Percentiles rank a stretch among this genome's conserved stretches.
phyloP scores from a whole-genome alignment of 306 rosid genomes.

The Lupinus albus region DNA sequence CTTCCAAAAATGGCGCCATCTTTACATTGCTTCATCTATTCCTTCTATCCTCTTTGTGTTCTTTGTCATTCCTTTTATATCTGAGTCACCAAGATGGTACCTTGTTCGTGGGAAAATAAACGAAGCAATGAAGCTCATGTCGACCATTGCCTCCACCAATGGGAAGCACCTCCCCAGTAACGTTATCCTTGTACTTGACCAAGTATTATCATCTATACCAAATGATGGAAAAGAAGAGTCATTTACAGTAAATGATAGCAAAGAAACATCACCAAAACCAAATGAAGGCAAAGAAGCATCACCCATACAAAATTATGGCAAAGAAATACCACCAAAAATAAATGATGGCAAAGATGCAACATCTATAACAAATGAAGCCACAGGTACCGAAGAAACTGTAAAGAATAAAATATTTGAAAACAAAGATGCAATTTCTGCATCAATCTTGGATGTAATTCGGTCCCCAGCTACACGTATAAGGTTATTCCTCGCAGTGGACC shows the following conservation, averaged over 20 bases:
- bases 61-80: constrained; percentile 56
- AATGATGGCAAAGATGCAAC: neutral
- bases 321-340: no score
- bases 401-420: neutral
- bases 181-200: constrained; percentile 52
- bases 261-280: no score
- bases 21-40: constrained; percentile 60
- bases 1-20: constrained; percentile 58
- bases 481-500: constrained; percentile 52
- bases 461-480: constrained; percentile 56
- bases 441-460: constrained; percentile 54
- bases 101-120: constrained; percentile 53
- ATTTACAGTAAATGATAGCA: no score
- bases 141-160: constrained; percentile 49
- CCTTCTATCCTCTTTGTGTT: constrained; percentile 61
- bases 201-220: constrained; percentile 30
- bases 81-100: constrained; percentile 77
- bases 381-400: neutral
- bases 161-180: constrained; percentile 50
- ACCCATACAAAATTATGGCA: neutral
- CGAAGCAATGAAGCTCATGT: constrained; percentile 62
- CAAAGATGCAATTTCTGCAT: constrained; percentile 44
- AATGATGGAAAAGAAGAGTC: no score
- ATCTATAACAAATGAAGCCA: no score
- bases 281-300: no score